phyloP scores from a whole-genome alignment of 2,329 filamentous ascomycete genomes.

The Colletotrichum endophyticum region DNA sequence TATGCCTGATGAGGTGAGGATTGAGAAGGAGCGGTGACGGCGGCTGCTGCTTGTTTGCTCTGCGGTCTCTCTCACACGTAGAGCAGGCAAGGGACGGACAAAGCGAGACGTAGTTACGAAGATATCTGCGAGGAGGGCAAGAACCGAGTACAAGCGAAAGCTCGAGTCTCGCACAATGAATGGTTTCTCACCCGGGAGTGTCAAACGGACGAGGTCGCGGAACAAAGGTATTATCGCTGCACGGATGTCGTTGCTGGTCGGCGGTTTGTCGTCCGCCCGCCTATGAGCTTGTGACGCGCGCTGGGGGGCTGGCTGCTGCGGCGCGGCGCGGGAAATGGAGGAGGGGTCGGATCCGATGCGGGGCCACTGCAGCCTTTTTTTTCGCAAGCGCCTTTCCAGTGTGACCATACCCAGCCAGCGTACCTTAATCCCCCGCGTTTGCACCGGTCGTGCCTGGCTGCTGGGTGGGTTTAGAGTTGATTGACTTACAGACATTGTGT shows the following conservation, averaged over 20 bases:
- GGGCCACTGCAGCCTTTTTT: background rate
- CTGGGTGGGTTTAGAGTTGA: background rate
- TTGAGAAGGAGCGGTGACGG: background rate
- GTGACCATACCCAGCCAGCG: background rate
- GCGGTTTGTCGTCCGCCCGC: background rate
- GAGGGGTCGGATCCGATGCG: background rate
- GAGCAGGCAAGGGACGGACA: background rate
- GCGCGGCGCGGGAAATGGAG: background rate
- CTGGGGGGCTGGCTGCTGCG: background rate
- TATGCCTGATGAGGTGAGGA: background rate
- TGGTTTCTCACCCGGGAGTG: background rate
- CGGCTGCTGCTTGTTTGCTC: background rate
- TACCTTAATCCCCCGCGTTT: background rate
- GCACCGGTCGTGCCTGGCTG: background rate
- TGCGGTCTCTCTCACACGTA: background rate
- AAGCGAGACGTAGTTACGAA: background rate
- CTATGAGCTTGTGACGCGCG: background rate
- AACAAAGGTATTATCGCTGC: background rate
- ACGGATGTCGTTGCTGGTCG: background rate
- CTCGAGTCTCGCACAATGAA: background rate
- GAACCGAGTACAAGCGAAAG: background rate
- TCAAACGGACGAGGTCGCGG: background rate
- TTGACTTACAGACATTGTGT: background rate
- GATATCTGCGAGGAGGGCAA: background rate
- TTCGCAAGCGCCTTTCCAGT: background rate